Percentiles rank a stretch among this genome's conserved stretches.
phyloP scores from a whole-genome alignment of 352 stramenopile species.

The Blastocystis sp. region DNA sequence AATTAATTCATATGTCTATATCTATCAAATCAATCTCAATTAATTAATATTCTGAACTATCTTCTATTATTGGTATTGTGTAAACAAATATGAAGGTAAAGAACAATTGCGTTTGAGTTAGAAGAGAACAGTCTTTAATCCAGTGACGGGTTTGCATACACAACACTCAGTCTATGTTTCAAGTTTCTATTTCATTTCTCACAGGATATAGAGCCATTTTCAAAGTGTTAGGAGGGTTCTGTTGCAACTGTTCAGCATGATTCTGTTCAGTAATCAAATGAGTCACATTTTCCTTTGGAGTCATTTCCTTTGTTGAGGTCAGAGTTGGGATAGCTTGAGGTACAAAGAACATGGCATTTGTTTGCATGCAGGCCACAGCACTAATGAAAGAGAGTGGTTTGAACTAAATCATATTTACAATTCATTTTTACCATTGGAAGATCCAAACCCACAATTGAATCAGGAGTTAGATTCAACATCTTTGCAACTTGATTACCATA shows the following conservation, averaged over 20 bases:
- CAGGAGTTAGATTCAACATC: not conserved
- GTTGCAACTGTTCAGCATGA: not conserved
- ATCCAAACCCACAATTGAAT: constrained; percentile 11
- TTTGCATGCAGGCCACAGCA: not conserved
- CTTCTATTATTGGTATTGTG: not conserved
- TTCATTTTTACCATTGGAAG: not conserved
- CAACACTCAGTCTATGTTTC: constrained; percentile 39
- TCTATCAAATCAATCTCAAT: not conserved
- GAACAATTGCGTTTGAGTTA: constrained; percentile 54
- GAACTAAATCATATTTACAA: not conserved
- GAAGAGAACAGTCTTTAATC: constrained; percentile 8
- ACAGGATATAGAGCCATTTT: constrained; percentile 45
- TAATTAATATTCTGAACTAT: not conserved
- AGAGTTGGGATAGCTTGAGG: not conserved
- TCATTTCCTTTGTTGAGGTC: not conserved
- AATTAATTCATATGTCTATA: not conserved
- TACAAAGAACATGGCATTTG: constrained; percentile 23
- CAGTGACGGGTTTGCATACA: constrained; percentile 32
- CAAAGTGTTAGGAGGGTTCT: not conserved
- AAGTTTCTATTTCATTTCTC: not conserved
- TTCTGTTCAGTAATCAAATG: not conserved
- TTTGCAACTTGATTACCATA: not conserved
- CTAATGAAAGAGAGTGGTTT: constrained; percentile 1
- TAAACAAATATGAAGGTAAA: not conserved
- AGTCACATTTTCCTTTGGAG: not conserved